Conservation (phyloP, 140 eudicot genomes). For the Senecio squalidus region DNA sequence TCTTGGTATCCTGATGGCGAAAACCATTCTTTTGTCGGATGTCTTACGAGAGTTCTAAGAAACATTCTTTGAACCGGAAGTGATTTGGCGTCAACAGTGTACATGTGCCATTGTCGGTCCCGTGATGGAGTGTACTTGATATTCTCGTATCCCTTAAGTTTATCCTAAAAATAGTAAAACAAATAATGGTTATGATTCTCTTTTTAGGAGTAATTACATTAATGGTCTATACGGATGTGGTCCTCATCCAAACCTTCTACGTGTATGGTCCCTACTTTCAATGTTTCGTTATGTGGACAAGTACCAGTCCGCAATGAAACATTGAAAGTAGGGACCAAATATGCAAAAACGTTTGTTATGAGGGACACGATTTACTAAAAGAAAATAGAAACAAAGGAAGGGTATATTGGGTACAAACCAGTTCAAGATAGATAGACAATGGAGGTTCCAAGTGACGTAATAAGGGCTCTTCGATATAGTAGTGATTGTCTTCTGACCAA, state of each 20-base stretch:
- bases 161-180: slow-evolving; percentile 49
- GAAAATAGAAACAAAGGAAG: neutral
- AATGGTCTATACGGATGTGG: no score
- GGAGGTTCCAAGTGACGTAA: slow-evolving; percentile 98
- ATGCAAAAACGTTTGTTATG: no score
- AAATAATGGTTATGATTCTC: neutral
- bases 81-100: slow-evolving; percentile 75
- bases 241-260: no score
- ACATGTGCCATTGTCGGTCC: slow-evolving; percentile 98
- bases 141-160: slow-evolving; percentile 70
- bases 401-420: slow-evolving; percentile 48
- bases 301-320: no score
- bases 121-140: slow-evolving; percentile 91
- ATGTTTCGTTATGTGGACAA: no score
- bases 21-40: slow-evolving; percentile 80
- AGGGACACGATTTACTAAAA: no score
- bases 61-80: slow-evolving; percentile 77
- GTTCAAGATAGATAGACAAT: slow-evolving; percentile 85
- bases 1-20: slow-evolving; percentile 57
- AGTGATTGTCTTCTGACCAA: slow-evolving; percentile 75
- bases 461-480: slow-evolving; percentile 81
- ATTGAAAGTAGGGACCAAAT: no score
- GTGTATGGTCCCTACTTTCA: no score
- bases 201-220: no score
- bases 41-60: slow-evolving; percentile 90